Base-by-base conservation (phyloP, 495 filamentous ascomycete species). In the Neurospora cerealis region DNA sequence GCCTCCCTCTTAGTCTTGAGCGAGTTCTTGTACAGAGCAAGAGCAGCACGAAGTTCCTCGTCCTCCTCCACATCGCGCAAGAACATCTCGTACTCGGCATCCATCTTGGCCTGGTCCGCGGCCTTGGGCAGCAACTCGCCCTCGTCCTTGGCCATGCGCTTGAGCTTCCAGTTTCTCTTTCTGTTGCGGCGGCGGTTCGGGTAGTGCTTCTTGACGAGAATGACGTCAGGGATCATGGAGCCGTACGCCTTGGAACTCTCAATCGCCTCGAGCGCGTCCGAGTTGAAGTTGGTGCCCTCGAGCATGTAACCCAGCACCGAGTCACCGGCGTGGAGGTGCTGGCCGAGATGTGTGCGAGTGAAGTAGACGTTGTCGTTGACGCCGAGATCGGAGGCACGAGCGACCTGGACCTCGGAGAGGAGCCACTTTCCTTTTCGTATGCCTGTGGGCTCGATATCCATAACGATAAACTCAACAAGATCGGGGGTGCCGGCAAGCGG, bases 151-250 rank as follows among this genome's bases (percentile, higher is more conserved):
- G 89, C 89, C 93, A 99, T 96, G 77, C 95, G 93, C 89, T 92
- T 94, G 78, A 99, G 89, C 75, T 91, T 92, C 96, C 96, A 99
- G 83, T 91, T 90, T 48, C 96, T 90, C 78, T 85, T 88, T 85
- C 92, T 93, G 82, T 87, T 89, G 85, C 91, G 92, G 87, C 93
- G 92, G 77, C 91, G 91, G 81, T 93, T 90, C 9, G 92, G 88
- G 82, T 96, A 98, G 86, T 90, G 88, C 80, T 99, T 99, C 93
- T 96, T 97, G 76, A 99, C 93, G 3, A 99, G 88, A 0, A 98
- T 80, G 2, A 98, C 96, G 75, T 98, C 96, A 0, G 96, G 96
- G 54, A 99, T 91, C 4, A 86, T 90, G 11, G 89, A 91, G 4
- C 88, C 82, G 84, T 93, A 92, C 32, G 88, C 85, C 79, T 88